A percentile compares a stretch with the other conserved stretches of the same genome.
phyloP scores from a whole-genome alignment of 208 protist species.

The Trypanosoma platydactyli region DNA sequence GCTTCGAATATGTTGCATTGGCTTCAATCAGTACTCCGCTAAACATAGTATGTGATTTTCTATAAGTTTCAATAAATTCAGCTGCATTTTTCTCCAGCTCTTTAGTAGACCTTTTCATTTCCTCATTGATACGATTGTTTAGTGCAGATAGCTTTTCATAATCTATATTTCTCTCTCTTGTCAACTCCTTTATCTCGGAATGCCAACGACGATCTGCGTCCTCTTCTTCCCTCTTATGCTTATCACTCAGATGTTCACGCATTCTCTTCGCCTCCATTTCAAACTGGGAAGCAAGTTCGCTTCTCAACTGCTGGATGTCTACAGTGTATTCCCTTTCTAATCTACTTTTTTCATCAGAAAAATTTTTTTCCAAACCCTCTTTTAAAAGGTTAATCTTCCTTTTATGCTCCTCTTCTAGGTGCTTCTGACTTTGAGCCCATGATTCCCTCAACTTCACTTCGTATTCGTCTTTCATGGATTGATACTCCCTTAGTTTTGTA shows the following conservation, averaged over 20 bases:
- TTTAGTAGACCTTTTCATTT: slow-evolving; percentile 5
- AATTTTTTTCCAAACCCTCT: slow-evolving; percentile 32
- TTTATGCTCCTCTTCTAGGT: slow-evolving; percentile 22
- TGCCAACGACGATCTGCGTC: slow-evolving; percentile 4
- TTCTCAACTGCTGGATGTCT: slow-evolving; percentile 17
- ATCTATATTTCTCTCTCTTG: slow-evolving; percentile 16
- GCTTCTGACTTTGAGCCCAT: slow-evolving; percentile 1
- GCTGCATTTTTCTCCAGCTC: slow-evolving; percentile 1
- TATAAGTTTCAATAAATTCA: slow-evolving; percentile 20
- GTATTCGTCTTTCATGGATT: slow-evolving; percentile 20
- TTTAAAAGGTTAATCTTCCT: slow-evolving; percentile 27
- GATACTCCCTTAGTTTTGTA: slow-evolving; percentile 20
- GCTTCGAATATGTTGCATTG: background rate
- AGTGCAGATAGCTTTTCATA: slow-evolving; percentile 11
- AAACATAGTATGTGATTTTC: slow-evolving; percentile 17
- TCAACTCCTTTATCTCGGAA: slow-evolving; percentile 12
- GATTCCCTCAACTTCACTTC: slow-evolving; percentile 20
- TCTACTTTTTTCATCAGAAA: slow-evolving; percentile 20
- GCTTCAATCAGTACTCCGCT: background rate
- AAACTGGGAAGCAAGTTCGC: slow-evolving; percentile 24
- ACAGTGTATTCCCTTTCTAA: slow-evolving; percentile 20
- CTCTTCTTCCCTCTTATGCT: slow-evolving; percentile 20
- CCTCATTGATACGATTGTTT: background rate
- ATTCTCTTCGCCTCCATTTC: slow-evolving; percentile 22
- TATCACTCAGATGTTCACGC: slow-evolving; percentile 17